These are phyloP conservation scores for Bjerkandera adusta DNA, from an alignment of 1,284 basidiomycete species.

Conservation along the genomic window DNA sequence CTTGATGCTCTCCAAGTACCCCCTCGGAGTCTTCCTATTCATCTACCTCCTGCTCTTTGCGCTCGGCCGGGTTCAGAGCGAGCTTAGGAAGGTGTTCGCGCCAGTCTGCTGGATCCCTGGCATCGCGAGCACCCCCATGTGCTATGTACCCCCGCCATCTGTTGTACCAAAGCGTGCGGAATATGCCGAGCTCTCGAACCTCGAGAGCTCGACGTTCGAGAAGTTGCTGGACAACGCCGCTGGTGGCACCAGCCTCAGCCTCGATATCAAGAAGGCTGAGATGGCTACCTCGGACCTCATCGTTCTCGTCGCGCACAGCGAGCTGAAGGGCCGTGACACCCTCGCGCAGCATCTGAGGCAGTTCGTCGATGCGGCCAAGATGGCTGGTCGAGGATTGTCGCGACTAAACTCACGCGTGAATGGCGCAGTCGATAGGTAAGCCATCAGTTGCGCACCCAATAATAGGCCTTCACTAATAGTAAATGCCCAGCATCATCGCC, in stretches of 20 bases:
- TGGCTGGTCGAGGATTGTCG: slow-evolving; percentile 53
- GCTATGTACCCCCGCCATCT: slow-evolving; percentile 27
- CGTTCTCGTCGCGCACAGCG: slow-evolving; percentile 57
- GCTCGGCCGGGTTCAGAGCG: slow-evolving; percentile 36
- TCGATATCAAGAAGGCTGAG: slow-evolving; percentile 72
- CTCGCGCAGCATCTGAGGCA: slow-evolving; percentile 47
- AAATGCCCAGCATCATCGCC: slow-evolving; percentile 63
- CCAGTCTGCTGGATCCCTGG: slow-evolving; percentile 63
- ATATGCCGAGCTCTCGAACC: slow-evolving; percentile 55
- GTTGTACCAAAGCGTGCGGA: slow-evolving; percentile 40
- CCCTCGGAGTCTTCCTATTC: slow-evolving; percentile 53
- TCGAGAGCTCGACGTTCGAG: slow-evolving; percentile 60
- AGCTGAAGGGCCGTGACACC: slow-evolving; percentile 50
- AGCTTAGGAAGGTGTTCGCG: slow-evolving; percentile 43
- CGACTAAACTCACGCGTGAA: slow-evolving; percentile 58
- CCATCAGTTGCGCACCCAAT: too few species aligned
- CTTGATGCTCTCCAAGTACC: slow-evolving; percentile 48
- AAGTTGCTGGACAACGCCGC: slow-evolving; percentile 55
- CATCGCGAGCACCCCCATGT: slow-evolving; percentile 47
- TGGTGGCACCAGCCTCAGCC: slow-evolving; percentile 55
- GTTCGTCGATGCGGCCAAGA: slow-evolving; percentile 60
- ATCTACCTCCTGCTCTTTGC: slow-evolving; percentile 48
- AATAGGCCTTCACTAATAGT: too few species aligned
- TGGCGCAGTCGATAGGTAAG: slow-evolving; percentile 68
- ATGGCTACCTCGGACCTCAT: slow-evolving; percentile 68